A percentile compares a stretch with the other conserved stretches of the same genome.
Evolutionary conservation across 2,329 filamentous ascomycete species (phyloP).

Genomic region (Purpureocillium lavendulum): DNA sequence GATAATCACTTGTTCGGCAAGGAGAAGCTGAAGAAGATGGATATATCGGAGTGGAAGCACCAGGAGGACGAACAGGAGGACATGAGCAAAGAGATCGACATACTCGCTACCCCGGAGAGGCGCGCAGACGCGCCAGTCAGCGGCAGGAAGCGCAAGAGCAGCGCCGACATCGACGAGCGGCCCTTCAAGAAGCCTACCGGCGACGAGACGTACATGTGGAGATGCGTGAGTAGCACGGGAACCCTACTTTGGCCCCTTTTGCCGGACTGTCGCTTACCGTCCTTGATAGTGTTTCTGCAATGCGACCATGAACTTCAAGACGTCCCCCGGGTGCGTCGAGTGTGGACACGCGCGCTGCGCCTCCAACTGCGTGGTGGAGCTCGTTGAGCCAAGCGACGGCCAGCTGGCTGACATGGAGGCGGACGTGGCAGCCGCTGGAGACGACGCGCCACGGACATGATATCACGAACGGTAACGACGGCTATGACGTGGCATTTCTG

Average conservation of each 20-base stretch:
- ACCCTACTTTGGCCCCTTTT: not conserved
- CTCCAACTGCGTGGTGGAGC: conserved; percentile 3
- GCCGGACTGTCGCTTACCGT: not conserved
- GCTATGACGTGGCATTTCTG: no score
- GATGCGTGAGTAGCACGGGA: conserved; percentile 17
- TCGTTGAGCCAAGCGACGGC: not conserved
- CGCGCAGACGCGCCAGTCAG: no score
- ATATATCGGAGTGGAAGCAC: conserved; percentile 49
- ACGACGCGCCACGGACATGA: not conserved
- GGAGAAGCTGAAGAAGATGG: conserved; percentile 21
- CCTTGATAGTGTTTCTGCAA: conserved; percentile 12
- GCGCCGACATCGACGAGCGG: conserved; percentile 1
- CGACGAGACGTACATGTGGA: conserved; percentile 17
- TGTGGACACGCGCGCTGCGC: conserved; percentile 5
- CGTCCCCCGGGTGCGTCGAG: conserved; percentile 5
- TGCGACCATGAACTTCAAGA: conserved; percentile 6
- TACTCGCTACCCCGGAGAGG: not conserved
- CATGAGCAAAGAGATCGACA: conserved; percentile 3
- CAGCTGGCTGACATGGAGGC: not conserved
- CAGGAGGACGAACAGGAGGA: conserved; percentile 18
- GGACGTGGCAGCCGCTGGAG: not conserved
- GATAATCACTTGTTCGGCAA: conserved; percentile 60
- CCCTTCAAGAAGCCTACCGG: conserved; percentile 7
- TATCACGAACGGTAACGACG: not conserved
- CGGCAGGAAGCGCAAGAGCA: conserved; percentile 7